A percentile compares a stretch with the other conserved stretches of the same genome.
These are phyloP conservation scores for Torulaspora delbrueckii DNA, from an alignment of 805 yeast genomes.

Conservation along the genomic window DNA sequence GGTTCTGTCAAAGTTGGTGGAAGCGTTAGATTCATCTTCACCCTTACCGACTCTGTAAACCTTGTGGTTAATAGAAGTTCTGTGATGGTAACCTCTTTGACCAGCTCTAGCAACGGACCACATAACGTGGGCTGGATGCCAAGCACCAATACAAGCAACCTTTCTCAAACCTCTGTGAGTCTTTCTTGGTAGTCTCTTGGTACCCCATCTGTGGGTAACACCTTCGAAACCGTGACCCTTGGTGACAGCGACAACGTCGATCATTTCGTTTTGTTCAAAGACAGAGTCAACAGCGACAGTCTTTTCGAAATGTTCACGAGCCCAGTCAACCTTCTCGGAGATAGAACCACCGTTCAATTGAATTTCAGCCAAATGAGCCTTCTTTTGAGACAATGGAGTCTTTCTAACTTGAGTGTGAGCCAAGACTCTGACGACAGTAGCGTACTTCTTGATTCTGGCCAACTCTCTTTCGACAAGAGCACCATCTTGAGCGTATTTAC, in stretches of 20 bases:
- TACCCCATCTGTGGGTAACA: slow-evolving; percentile 99
- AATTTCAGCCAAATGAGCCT: slow-evolving; percentile 99
- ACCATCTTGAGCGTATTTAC: slow-evolving; percentile 92
- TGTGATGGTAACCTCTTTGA: slow-evolving; percentile 99
- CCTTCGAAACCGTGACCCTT: slow-evolving; percentile 99
- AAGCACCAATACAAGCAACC: slow-evolving; percentile 99
- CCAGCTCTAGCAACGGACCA: slow-evolving; percentile 99
- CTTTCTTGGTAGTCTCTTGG: slow-evolving; percentile 99
- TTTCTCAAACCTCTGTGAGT: slow-evolving; percentile 99
- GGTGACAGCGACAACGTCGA: slow-evolving; percentile 98
- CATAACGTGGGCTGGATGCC: slow-evolving; percentile 99
- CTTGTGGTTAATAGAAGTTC: slow-evolving; percentile 99
- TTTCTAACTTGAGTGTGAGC: slow-evolving; percentile 99
- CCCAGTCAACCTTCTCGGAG: slow-evolving; percentile 98
- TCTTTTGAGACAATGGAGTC: slow-evolving; percentile 98
- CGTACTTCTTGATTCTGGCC: slow-evolving; percentile 98
- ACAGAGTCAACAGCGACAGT: slow-evolving; percentile 93
- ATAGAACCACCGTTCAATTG: slow-evolving; percentile 99
- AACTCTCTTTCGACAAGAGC: slow-evolving; percentile 89
- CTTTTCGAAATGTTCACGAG: slow-evolving; percentile 98
- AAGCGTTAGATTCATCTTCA: slow-evolving; percentile 88
- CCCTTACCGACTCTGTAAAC: slow-evolving; percentile 98
- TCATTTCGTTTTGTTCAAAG: slow-evolving; percentile 97
- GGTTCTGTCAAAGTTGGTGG: slow-evolving; percentile 99
- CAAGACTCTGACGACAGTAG: slow-evolving; percentile 96